These are phyloP conservation scores for Rheum nobile DNA, from an alignment of 148 eudicot species.

Conservation along the genomic window DNA sequence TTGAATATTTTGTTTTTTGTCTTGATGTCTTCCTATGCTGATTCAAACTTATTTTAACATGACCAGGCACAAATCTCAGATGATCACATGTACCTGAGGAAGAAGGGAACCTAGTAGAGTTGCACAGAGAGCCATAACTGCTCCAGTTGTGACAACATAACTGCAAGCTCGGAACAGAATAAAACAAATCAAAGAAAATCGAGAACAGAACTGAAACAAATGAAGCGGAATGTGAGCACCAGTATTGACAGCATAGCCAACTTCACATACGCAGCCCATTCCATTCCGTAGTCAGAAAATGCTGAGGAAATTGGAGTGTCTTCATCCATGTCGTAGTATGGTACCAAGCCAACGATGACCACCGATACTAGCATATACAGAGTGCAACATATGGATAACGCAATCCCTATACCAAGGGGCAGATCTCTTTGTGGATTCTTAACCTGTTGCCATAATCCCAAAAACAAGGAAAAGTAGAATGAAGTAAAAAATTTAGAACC, in stretches of 20 bases:
- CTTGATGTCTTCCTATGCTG: background rate
- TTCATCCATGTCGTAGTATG: conserved; percentile 42
- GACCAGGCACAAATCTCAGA: background rate
- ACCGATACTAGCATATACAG: conserved; percentile 56
- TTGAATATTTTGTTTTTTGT: background rate
- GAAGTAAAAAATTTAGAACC: background rate
- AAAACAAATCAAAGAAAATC: conserved; percentile 6
- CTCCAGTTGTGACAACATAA: conserved; percentile 52
- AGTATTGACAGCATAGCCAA: background rate
- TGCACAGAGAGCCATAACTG: conserved; percentile 58
- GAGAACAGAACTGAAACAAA: background rate
- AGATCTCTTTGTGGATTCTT: conserved; percentile 56
- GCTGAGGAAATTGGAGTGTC: conserved; percentile 74
- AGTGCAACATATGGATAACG: conserved; percentile 45
- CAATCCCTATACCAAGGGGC: conserved; percentile 53
- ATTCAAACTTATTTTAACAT: background rate
- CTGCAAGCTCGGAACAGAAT: conserved; percentile 19
- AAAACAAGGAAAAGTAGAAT: background rate
- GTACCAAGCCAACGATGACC: conserved; percentile 60
- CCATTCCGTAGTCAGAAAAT: conserved; percentile 49
- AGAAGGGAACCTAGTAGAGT: conserved; percentile 58
- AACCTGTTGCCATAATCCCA: conserved; percentile 24
- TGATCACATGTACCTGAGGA: conserved; percentile 44
- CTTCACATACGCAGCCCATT: conserved; percentile 61
- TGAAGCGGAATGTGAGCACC: background rate